Evolutionary conservation across 83 land plant genomes (phyloP), one percentile per base, ranked within the genome.

Genomic region (Isoetes engelmannii): DNA sequence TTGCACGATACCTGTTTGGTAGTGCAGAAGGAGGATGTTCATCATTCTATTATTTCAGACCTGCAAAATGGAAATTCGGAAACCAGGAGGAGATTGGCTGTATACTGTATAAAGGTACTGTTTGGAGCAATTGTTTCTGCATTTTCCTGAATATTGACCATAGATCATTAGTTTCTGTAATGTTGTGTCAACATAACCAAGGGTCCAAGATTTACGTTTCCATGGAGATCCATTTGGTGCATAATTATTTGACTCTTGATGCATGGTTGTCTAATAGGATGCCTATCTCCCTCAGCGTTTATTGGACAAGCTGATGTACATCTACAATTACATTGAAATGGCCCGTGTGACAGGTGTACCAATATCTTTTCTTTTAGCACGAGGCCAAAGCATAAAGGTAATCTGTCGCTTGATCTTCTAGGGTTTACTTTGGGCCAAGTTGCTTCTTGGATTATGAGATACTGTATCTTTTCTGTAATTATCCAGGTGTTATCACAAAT

Each of bases 351-450:
- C 98, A 4, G 98, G 98, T 57, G 98, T 94, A 49, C 98, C 98
- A n/a, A 83, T 94, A 37, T 94, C 98, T 10, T 94, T 94, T 75
- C 85, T 94, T 56, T 92, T 94, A 69, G 80, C 98, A 5, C 83
- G 96, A 64, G 98, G 98, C 65, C 98, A 94, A 73, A 94, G 98
- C 76, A 94, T 94, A 18, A 94, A 94, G 97, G 98, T 92, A 66
- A 28, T 28, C 2, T 28, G 37, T 28, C 37, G 37, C 37, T 0
- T 28, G 37, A 28, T 28, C 37, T 28, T 28, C 37, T 28, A 28
- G 37, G 37, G 37, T 28, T 28, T 28, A 28, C 37, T 28, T 28
- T 28, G 37, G 37, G 37, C 37, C 37, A 28, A 28, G 37, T 28
- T 28, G 37, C 37, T 28, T 28, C 0, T 28, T 0, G 48, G 5